These are phyloP conservation scores for Cordyceps tenuipes DNA, from an alignment of 2,329 filamentous ascomycete species.

Conservation along the genomic window DNA sequence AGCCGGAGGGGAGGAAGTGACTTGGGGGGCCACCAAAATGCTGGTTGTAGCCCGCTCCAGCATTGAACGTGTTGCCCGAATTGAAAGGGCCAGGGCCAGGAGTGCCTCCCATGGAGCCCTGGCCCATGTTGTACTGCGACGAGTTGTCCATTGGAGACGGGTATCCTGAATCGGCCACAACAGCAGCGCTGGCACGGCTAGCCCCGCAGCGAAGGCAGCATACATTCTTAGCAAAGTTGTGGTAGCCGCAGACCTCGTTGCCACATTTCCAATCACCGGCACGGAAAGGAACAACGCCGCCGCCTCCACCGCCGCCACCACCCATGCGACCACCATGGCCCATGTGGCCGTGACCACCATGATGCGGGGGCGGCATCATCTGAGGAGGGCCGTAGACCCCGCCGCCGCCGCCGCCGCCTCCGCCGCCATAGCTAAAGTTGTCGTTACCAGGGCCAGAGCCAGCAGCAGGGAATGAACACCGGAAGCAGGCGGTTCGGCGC, in stretches of 20 bases:
- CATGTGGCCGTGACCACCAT: slow-evolving; percentile 45
- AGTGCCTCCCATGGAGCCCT: slow-evolving; percentile 77
- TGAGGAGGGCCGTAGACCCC: slow-evolving; percentile 60
- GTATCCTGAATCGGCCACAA: slow-evolving; percentile 90
- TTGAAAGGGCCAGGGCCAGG: slow-evolving; percentile 71
- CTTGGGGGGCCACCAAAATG: slow-evolving; percentile 83
- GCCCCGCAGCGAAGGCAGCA: slow-evolving; percentile 95
- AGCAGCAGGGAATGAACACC: slow-evolving; percentile 97
- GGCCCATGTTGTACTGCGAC: slow-evolving; percentile 76
- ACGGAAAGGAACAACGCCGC: slow-evolving; percentile 81
- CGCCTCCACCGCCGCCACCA: slow-evolving; percentile 63
- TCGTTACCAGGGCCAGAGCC: slow-evolving; percentile 61
- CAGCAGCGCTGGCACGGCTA: slow-evolving; percentile 84
- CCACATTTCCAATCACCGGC: slow-evolving; percentile 99
- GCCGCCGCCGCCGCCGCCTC: slow-evolving; percentile 10
- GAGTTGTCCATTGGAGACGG: slow-evolving; percentile 82
- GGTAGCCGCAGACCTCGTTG: slow-evolving; percentile 92
- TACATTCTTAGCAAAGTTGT: slow-evolving; percentile 99
- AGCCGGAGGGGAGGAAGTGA: slow-evolving; percentile 81
- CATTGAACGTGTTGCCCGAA: slow-evolving; percentile 60
- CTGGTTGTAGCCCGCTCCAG: slow-evolving; percentile 58
- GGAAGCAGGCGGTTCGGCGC: slow-evolving; percentile 95
- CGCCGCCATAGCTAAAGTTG: slow-evolving; percentile 44
- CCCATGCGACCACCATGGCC: slow-evolving; percentile 61
- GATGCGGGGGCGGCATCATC: slow-evolving; percentile 67